Evolutionary conservation across 768 basidiomycete species (phyloP).

Genomic region (Agrocybe praecox): DNA sequence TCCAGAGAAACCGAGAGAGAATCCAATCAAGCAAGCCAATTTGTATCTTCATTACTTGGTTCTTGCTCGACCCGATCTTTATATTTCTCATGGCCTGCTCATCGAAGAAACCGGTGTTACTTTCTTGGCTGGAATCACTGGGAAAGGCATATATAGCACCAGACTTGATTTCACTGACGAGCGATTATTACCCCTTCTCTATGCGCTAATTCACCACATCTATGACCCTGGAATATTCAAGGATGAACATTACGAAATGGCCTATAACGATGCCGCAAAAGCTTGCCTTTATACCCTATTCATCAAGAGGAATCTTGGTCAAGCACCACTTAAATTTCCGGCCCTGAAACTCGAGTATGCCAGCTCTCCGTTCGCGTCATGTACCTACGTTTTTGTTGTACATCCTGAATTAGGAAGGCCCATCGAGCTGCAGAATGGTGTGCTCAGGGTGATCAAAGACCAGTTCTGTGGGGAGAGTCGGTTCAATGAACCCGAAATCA

Average conservation of each 20-base stretch:
- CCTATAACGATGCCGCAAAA: not conserved
- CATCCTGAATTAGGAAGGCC: not conserved
- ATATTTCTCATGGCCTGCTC: not conserved
- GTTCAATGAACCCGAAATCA: not conserved
- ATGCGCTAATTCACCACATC: not conserved
- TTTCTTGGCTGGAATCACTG: not conserved
- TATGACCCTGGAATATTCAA: conserved; percentile 1
- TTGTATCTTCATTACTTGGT: not conserved
- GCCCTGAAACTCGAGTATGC: not conserved
- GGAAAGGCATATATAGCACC: not conserved
- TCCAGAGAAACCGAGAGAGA: not conserved
- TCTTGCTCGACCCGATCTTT: not conserved
- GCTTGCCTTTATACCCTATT: not conserved
- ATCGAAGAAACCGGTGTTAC: not conserved
- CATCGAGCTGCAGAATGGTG: not conserved
- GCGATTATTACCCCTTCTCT: not conserved
- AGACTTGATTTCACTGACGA: not conserved
- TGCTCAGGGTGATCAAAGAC: not conserved
- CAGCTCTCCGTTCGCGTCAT: not conserved
- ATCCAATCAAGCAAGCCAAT: not conserved
- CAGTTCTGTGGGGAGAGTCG: not conserved
- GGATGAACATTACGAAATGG: not conserved
- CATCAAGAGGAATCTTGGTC: not conserved
- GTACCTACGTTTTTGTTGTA: not conserved
- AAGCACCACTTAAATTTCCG: not conserved